A percentile compares a stretch with the other conserved stretches of the same genome.
phyloP scores from a whole-genome alignment of 371 early-diverging fungal genomes.

The Haplosporangium sp. region DNA sequence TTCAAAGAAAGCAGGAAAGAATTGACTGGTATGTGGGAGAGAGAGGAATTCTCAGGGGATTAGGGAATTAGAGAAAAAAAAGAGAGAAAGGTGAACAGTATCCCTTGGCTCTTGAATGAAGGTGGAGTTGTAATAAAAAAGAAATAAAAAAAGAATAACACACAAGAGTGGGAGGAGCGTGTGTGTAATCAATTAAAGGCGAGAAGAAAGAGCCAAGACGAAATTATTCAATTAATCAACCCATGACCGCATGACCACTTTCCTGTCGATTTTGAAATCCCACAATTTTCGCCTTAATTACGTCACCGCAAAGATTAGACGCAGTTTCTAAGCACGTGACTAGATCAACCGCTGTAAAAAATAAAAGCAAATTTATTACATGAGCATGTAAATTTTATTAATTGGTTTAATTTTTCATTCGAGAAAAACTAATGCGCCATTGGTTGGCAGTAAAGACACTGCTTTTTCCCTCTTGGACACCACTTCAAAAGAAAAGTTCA shows the following conservation, averaged over 20 bases:
- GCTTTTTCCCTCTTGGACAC: background rate
- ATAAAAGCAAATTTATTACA: no score
- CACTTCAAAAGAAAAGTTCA: background rate
- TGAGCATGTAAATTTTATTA: no score
- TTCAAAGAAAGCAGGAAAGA: background rate
- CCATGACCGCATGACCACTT: constrained; percentile 8
- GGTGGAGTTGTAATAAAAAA: background rate
- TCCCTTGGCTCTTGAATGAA: background rate
- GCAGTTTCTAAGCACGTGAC: background rate
- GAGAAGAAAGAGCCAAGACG: background rate
- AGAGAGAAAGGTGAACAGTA: background rate
- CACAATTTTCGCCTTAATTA: background rate
- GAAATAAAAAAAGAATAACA: background rate
- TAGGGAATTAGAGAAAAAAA: background rate
- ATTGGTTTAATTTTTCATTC: background rate
- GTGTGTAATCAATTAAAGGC: background rate
- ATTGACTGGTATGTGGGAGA: background rate
- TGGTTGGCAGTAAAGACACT: constrained; percentile 17
- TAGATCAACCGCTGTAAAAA: background rate
- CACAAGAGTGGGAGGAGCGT: background rate
- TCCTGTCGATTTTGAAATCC: background rate
- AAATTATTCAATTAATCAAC: background rate
- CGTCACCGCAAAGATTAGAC: background rate
- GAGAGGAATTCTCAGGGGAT: background rate
- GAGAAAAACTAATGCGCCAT: constrained; percentile 13